phyloP scores from a whole-genome alignment of 2,329 filamentous ascomycete genomes.

The Neophaeococcomyces aloes region DNA sequence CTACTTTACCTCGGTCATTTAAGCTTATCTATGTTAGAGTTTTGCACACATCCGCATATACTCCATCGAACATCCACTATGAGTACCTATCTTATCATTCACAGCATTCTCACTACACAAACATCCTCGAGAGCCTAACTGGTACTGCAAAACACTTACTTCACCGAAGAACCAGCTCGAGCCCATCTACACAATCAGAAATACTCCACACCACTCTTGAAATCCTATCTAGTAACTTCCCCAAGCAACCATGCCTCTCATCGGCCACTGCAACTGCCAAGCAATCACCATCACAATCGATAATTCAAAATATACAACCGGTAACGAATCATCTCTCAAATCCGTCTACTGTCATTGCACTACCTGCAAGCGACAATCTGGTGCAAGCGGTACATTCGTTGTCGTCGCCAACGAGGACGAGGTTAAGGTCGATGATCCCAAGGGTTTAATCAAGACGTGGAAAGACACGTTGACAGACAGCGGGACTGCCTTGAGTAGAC shows the following conservation, averaged over 20 bases:
- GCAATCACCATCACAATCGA: slow-evolving; percentile 11
- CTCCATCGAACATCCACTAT: too few relatives aligned
- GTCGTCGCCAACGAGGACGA: slow-evolving; percentile 7
- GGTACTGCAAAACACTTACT: too few relatives aligned
- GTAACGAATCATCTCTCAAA: neutral
- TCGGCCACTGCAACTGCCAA: slow-evolving; percentile 14
- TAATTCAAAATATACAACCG: neutral
- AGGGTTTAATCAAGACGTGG: slow-evolving; percentile 7
- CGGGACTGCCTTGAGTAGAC: slow-evolving; percentile 8
- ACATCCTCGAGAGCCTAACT: too few relatives aligned
- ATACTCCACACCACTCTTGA: too few relatives aligned
- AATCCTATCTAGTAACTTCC: too few relatives aligned
- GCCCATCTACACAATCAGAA: too few relatives aligned
- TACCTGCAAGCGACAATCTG: slow-evolving; percentile 11
- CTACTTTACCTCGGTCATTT: too few relatives aligned
- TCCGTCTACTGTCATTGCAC: slow-evolving; percentile 9
- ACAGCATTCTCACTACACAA: too few relatives aligned
- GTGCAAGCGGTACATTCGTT: slow-evolving; percentile 11
- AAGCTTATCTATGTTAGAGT: too few relatives aligned
- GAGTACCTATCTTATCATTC: too few relatives aligned
- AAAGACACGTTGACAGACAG: slow-evolving; percentile 11
- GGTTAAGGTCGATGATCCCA: slow-evolving; percentile 9
- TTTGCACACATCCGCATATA: too few relatives aligned
- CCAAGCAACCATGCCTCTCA: slow-evolving; percentile 4
- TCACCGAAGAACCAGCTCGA: too few relatives aligned